A percentile compares a stretch with the other conserved stretches of the same genome.
Evolutionary conservation across 2,329 filamentous ascomycete genomes (phyloP).

Genomic region (Exutisphaerella laricina): DNA sequence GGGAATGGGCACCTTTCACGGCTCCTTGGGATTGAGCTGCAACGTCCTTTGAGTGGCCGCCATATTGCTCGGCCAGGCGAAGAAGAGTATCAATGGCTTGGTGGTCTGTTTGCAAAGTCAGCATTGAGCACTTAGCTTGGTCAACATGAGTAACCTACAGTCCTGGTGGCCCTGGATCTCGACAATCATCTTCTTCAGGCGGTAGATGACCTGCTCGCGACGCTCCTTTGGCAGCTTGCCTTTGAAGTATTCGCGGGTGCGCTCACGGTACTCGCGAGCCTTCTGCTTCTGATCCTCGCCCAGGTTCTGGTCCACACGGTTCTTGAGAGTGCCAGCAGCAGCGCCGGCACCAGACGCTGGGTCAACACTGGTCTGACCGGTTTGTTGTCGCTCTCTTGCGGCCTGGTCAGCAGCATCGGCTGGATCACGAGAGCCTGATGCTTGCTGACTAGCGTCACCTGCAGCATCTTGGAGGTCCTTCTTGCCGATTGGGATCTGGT

Average conservation of each 20-base stretch:
- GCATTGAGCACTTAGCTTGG: conserved; percentile 8
- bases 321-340: conserved; percentile 46
- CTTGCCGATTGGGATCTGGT: conserved; percentile 48
- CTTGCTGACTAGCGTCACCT: conserved; percentile 51
- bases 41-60: conserved; percentile 63
- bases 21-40: conserved; percentile 60
- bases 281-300: conserved; percentile 55
- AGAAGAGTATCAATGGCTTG: conserved; percentile 86
- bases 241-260: conserved; percentile 67
- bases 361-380: conserved; percentile 46
- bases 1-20: conserved; percentile 64
- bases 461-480: conserved; percentile 58
- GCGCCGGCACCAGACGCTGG: conserved; percentile 45
- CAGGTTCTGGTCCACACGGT: conserved; percentile 55
- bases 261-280: conserved; percentile 40
- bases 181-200: conserved; percentile 95
- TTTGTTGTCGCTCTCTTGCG: conserved; percentile 38
- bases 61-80: conserved; percentile 77
- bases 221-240: conserved; percentile 89
- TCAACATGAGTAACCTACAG: conserved; percentile 47
- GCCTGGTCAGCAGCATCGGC: conserved; percentile 49
- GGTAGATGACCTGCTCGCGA: conserved; percentile 84
- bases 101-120: conserved; percentile 54
- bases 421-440: conserved; percentile 51
- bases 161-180: conserved; percentile 95